phyloP scores from a whole-genome alignment of 805 yeast genomes.

The Myxozyma vanderwaltii region DNA sequence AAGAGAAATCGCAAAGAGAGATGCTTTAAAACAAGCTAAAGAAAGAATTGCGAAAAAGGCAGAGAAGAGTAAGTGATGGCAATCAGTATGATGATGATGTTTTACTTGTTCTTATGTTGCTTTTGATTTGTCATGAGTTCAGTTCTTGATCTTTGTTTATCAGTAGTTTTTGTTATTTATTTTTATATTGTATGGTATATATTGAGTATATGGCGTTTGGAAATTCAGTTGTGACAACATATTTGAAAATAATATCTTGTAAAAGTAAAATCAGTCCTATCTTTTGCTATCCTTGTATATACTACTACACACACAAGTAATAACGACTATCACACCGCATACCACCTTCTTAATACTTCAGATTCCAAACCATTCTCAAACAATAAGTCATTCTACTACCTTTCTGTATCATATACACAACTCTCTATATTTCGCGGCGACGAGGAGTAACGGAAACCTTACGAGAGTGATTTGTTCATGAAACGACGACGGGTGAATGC shows the following conservation, averaged over 20 bases:
- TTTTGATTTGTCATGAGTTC: too few species aligned
- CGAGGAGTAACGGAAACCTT: neutral
- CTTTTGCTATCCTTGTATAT: too few species aligned
- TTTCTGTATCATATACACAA: too few species aligned
- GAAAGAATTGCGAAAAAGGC: slow-evolving; percentile 3
- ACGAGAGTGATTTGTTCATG: slow-evolving; percentile 82
- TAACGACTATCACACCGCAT: neutral
- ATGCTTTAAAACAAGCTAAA: slow-evolving; percentile 43
- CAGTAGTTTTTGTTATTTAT: neutral
- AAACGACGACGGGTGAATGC: slow-evolving; percentile 93
- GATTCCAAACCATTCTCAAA: neutral
- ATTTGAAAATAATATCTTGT: too few species aligned
- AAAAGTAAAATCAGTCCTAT: too few species aligned
- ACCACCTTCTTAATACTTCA: neutral
- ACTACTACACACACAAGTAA: too few species aligned
- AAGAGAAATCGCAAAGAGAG: slow-evolving; percentile 70
- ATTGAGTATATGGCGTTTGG: neutral
- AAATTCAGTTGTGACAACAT: neutral
- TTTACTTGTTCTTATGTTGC: neutral
- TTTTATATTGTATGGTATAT: neutral
- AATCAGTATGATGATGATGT: neutral
- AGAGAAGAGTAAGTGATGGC: slow-evolving; percentile 3
- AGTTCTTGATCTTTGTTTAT: neutral
- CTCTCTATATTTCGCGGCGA: too few species aligned
- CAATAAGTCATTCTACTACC: too few species aligned